These are phyloP conservation scores for Chrysopogon serrulatus DNA, from an alignment of 176 grass and related monocot genomes.

Conservation along the genomic window DNA sequence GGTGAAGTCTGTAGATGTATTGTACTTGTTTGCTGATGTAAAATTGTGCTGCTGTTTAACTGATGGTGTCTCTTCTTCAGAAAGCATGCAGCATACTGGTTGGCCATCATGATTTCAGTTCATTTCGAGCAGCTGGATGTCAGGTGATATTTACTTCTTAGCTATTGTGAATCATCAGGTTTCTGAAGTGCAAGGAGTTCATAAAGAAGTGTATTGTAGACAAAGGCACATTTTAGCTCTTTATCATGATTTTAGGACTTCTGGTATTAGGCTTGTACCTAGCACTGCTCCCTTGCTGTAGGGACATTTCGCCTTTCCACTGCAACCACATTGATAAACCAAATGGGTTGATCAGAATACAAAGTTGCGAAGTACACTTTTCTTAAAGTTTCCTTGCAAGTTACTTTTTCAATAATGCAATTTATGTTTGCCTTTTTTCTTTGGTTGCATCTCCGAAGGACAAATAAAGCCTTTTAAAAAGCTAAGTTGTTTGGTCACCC, in stretches of 20 bases:
- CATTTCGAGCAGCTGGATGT: conserved; percentile 89
- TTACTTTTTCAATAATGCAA: not conserved
- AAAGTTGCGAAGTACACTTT: conserved; percentile 5
- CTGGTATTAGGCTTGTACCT: not conserved
- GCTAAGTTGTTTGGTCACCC: not conserved
- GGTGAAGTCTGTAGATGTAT: conserved; percentile 26
- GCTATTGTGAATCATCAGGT: not conserved
- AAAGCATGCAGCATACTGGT: conserved; percentile 76
- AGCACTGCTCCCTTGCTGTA: not conserved
- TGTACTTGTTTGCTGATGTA: conserved; percentile 11
- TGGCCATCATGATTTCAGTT: conserved; percentile 96
- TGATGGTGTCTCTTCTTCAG: conserved; percentile 49
- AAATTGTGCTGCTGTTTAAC: conserved; percentile 6
- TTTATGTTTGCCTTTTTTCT: not conserved
- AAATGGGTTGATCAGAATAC: not conserved
- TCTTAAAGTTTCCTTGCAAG: not conserved
- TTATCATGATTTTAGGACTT: not conserved
- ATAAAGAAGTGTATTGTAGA: conserved; percentile 19
- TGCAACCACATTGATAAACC: not conserved
- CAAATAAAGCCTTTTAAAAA: not conserved
- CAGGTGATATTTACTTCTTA: conserved; percentile 62
- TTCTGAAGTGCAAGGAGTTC: conserved; percentile 11
- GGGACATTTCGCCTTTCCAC: not conserved
- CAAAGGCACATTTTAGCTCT: not conserved
- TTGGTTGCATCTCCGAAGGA: not conserved